Evolutionary conservation across 2,329 filamentous ascomycete genomes (phyloP).

Genomic region (Colletotrichum sp.): DNA sequence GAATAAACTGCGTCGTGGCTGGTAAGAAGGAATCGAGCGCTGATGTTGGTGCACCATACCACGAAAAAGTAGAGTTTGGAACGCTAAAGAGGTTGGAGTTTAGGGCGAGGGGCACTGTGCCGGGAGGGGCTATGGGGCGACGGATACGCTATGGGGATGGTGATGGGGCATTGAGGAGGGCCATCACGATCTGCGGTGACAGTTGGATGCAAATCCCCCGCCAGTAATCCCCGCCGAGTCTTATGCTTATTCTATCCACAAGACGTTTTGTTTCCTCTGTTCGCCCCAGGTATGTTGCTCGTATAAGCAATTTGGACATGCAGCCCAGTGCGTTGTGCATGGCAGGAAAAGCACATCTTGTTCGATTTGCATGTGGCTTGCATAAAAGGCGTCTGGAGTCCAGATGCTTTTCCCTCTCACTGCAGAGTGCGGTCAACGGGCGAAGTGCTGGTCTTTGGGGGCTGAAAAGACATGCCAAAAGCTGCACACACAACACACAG

Average conservation of each 20-base stretch:
- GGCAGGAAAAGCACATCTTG: background rate
- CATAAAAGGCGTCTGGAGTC: background rate
- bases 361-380: conserved; percentile 6
- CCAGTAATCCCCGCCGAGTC: background rate
- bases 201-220: background rate
- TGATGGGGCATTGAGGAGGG: background rate
- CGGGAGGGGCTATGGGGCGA: background rate
- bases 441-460: background rate
- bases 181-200: background rate
- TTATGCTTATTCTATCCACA: background rate
- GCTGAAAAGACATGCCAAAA: background rate
- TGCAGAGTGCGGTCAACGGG: background rate
- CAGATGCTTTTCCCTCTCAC: background rate
- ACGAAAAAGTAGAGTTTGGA: background rate
- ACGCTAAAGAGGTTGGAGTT: background rate
- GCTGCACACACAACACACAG: background rate
- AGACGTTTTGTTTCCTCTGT: background rate
- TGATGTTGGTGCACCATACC: background rate
- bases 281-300: background rate
- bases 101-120: background rate
- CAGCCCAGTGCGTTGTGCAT: background rate
- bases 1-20: background rate
- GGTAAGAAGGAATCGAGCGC: background rate
- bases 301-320: conserved; percentile 6
- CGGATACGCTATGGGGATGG: background rate